Conservation (phyloP, 768 basidiomycete genomes). For the Calocybe gangraenosa region DNA sequence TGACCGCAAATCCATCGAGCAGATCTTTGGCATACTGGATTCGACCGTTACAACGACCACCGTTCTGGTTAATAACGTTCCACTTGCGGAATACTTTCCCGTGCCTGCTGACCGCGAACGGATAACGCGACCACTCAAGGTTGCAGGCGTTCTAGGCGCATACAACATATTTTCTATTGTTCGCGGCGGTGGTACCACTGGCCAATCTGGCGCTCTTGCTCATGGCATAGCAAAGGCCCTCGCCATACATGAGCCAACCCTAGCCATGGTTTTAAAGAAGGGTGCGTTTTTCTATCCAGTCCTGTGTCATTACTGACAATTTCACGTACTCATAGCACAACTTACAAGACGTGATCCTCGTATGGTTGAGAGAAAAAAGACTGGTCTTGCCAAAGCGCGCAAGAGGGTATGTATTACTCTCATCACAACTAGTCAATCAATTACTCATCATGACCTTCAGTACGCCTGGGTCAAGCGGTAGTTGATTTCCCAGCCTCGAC, state of each 20-base stretch:
- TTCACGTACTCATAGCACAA: constrained; percentile 69
- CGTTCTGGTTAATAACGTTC: constrained; percentile 82
- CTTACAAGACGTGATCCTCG: constrained; percentile 88
- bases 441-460: constrained; percentile 32
- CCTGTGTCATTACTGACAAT: constrained; percentile 7
- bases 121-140: constrained; percentile 76
- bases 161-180: constrained; percentile 77
- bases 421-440: neutral
- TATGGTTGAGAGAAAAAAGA: constrained; percentile 99
- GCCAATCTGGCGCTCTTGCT: constrained; percentile 86
- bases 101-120: constrained; percentile 73
- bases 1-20: constrained; percentile 20
- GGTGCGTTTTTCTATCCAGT: constrained; percentile 42
- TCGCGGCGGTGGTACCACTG: constrained; percentile 86
- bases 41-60: constrained; percentile 47
- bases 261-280: constrained; percentile 63
- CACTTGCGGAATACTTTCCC: constrained; percentile 77
- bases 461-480: constrained; percentile 97
- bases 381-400: constrained; percentile 86
- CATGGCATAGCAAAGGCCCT: constrained; percentile 75
- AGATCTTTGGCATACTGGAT: constrained; percentile 20
- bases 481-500: constrained; percentile 8
- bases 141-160: constrained; percentile 79
- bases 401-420: constrained; percentile 63
- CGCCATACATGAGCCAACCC: constrained; percentile 63